Evolutionary conservation across 1,284 basidiomycete genomes (phyloP).

Genomic region (Rhodotorula glutinis): DNA sequence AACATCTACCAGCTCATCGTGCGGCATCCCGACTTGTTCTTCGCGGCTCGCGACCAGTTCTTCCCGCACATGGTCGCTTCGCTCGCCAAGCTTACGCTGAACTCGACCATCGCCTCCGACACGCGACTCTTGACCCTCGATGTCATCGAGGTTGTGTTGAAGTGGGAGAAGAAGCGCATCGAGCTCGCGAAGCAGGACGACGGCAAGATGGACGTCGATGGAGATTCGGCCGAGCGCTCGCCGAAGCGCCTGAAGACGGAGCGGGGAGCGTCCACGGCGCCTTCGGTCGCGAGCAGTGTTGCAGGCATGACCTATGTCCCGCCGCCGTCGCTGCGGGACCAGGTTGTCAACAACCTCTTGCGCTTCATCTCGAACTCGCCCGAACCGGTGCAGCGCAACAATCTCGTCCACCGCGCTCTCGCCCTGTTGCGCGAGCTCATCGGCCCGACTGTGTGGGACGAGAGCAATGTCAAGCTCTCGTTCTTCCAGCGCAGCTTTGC

Average conservation of each 20-base stretch:
- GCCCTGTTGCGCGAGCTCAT: conserved; percentile 77
- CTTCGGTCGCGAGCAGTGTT: conserved; percentile 46
- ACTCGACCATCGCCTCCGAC: conserved; percentile 65
- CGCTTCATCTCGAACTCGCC: conserved; percentile 72
- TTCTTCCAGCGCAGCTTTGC: conserved; percentile 76
- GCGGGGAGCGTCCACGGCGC: conserved; percentile 50
- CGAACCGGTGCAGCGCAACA: conserved; percentile 63
- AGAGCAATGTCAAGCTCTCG: conserved; percentile 85
- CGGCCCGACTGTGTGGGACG: conserved; percentile 80
- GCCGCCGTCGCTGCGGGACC: conserved; percentile 76
- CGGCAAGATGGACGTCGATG: conserved; percentile 49
- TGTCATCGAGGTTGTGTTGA: conserved; percentile 49
- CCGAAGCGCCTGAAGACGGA: conserved; percentile 53
- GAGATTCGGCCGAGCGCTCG: conserved; percentile 34
- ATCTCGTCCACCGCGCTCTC: conserved; percentile 72
- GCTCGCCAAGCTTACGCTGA: conserved; percentile 80
- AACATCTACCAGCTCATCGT: conserved; percentile 90
- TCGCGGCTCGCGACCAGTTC: conserved; percentile 86
- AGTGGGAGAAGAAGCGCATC: conserved; percentile 49
- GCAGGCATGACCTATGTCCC: conserved; percentile 37
- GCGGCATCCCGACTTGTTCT: conserved; percentile 88
- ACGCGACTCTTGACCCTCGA: conserved; percentile 61
- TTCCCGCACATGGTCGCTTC: conserved; percentile 94
- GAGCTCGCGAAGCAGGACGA: conserved; percentile 55
- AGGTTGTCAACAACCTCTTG: conserved; percentile 84